Base-by-base conservation (phyloP, 164 flowering plant genomes). In the Saururus chinensis region DNA sequence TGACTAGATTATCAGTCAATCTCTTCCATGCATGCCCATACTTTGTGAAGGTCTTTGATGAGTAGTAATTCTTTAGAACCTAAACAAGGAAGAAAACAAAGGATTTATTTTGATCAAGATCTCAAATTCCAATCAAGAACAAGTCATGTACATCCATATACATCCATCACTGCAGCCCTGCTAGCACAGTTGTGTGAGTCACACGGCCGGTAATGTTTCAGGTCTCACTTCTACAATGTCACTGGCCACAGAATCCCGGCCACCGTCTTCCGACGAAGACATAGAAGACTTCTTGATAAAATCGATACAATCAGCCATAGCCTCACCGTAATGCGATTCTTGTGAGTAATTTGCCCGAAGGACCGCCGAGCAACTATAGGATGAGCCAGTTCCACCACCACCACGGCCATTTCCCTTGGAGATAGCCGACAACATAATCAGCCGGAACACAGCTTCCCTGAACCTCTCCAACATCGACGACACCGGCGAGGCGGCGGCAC, bases 301-400 rank as follows among this genome's bases (percentile, higher is more conserved):
- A 75, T 88, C 89, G 55, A 88, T 88, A 73, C 96, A 88, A 30
- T 88, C 96, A 0, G 96, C 96, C 1, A 88, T 79, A 0, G 89
- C 89, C 58, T 88, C 89, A 23, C 79, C 79, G 53, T 79, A 84
- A 70, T 82, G 82, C 20, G 77, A 79, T 35, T 85, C 86, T 0
- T 68, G 69, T 0, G 73, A 69, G 35, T 54, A 68, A 30, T 21
- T 51, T 56, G 4, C 57, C 41, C 13, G 64, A 9, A 7, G n/a
- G 30, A 1, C 41, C n/a, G 14, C 14, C 49, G 49, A 17, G 49
- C 49, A 45, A 45, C 49, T 13, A 45, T 17, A 45, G 4, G 11
- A 12, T 17, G 49, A 45, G 35, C 40, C 13, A 20, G 8, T 6
- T 52, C 51, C 45, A 19, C 53, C 25, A 19, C 60, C 20, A 16